phyloP scores from a whole-genome alignment of 495 filamentous ascomycete species.

The Symbiotaphrina buchneri region DNA sequence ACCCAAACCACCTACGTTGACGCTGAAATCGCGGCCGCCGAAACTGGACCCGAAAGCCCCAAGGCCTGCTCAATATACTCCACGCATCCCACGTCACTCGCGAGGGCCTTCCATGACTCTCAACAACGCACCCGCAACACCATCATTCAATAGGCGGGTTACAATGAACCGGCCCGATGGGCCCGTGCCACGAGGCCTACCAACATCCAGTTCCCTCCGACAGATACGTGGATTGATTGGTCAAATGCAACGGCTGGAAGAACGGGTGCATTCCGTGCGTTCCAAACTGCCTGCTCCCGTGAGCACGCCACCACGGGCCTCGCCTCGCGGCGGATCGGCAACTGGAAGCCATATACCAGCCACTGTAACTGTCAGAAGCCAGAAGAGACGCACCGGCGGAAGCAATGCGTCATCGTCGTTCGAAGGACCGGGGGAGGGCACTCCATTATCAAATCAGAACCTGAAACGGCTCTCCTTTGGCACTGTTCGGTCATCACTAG shows the following conservation, averaged over 20 bases:
- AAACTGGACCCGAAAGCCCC: slow-evolving; percentile 8
- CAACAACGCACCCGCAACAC: slow-evolving; percentile 17
- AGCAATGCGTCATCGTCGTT: slow-evolving; percentile 32
- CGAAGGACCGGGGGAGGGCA: slow-evolving; percentile 18
- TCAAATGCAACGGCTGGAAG: slow-evolving; percentile 91
- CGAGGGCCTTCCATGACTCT: slow-evolving; percentile 28
- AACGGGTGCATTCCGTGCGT: slow-evolving; percentile 77
- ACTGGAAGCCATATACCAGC: slow-evolving; percentile 37
- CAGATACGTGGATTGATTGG: slow-evolving; percentile 85
- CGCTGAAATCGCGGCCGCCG: slow-evolving; percentile 5
- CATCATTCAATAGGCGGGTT: slow-evolving; percentile 17
- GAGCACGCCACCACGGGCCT: slow-evolving; percentile 58
- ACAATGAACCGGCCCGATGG: slow-evolving; percentile 17
- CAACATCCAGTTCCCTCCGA: slow-evolving; percentile 67
- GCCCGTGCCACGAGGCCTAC: slow-evolving; percentile 19
- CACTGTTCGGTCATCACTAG: slow-evolving; percentile 3
- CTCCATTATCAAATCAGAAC: slow-evolving; percentile 9
- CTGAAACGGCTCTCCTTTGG: slow-evolving; percentile 6
- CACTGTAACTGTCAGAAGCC: slow-evolving; percentile 54
- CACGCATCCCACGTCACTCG: slow-evolving; percentile 18
- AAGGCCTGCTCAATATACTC: slow-evolving; percentile 17
- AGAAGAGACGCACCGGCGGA: slow-evolving; percentile 39
- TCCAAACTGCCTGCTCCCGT: slow-evolving; percentile 74
- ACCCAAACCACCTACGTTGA: slow-evolving; percentile 7
- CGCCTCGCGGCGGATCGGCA: slow-evolving; percentile 38